Percentiles rank a stretch among this genome's conserved stretches.
phyloP scores from a whole-genome alignment of 2,329 filamentous ascomycete species.

The Trichoderma breve region DNA sequence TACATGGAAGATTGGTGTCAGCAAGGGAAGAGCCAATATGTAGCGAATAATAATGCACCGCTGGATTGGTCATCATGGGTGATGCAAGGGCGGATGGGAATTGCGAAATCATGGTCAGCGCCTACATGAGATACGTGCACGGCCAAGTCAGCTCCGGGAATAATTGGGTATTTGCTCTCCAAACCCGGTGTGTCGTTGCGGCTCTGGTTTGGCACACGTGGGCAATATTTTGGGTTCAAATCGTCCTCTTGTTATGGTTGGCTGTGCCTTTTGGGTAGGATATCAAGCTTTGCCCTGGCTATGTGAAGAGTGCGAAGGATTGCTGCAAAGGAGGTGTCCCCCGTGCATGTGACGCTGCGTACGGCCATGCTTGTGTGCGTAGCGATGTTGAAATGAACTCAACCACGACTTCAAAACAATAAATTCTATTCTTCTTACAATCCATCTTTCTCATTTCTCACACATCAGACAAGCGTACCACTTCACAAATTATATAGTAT shows the following conservation, averaged over 20 bases:
- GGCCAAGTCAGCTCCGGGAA: not conserved
- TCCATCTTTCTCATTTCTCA: not conserved
- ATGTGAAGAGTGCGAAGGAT: not conserved
- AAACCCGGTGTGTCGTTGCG: not conserved
- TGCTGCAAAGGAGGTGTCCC: not conserved
- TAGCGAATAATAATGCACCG: not conserved
- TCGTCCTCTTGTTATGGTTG: not conserved
- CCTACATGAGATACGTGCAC: not conserved
- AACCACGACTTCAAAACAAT: not conserved
- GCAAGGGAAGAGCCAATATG: not conserved
- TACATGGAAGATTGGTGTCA: not conserved
- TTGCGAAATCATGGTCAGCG: conserved; percentile 10
- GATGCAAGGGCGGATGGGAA: conserved; percentile 1
- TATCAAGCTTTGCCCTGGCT: not conserved
- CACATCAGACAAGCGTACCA: not conserved
- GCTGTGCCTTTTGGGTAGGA: not conserved
- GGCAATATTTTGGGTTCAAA: not conserved
- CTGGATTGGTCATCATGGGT: conserved; percentile 11
- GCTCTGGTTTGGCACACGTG: not conserved
- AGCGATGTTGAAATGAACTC: not conserved
- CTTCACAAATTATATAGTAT: not conserved
- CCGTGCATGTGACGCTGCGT: not conserved
- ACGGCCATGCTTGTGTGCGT: not conserved
- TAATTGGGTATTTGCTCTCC: not conserved
- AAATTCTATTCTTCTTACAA: not conserved